These are phyloP conservation scores for Athelia psychrophila DNA, from an alignment of 1,284 basidiomycete genomes.

Conservation along the genomic window DNA sequence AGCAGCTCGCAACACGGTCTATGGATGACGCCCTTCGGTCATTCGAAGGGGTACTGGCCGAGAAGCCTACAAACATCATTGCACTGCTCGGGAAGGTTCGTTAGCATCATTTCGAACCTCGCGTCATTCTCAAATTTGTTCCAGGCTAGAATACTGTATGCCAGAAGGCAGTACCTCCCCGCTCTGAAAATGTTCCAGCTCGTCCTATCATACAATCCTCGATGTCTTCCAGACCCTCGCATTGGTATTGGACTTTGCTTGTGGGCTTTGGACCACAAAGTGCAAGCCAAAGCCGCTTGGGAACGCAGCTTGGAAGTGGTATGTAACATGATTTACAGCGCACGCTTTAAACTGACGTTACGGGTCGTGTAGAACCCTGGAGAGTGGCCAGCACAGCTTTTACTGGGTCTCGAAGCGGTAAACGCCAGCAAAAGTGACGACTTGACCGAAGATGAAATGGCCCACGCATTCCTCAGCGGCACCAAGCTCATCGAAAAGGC, in stretches of 20 bases:
- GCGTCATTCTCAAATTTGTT: constrained; percentile 2
- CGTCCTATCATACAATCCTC: constrained; percentile 73
- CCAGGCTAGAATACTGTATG: constrained; percentile 82
- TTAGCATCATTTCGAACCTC: constrained; percentile 1
- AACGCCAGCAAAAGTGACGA: constrained; percentile 74
- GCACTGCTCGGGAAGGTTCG: constrained; percentile 76
- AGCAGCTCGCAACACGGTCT: constrained; percentile 76
- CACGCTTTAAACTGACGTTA: constrained; percentile 5
- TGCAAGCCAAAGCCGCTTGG: constrained; percentile 84
- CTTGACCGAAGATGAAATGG: constrained; percentile 57
- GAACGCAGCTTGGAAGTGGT: constrained; percentile 81
- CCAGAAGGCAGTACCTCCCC: constrained; percentile 71
- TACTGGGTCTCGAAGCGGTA: constrained; percentile 82
- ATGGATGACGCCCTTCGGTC: constrained; percentile 77
- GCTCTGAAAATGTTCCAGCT: constrained; percentile 84
- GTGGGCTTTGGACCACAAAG: constrained; percentile 82
- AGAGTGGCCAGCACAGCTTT: constrained; percentile 72
- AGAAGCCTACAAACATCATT: constrained; percentile 81
- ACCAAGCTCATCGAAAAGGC: constrained; percentile 70
- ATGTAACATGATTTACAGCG: constrained; percentile 21
- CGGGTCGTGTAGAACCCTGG: constrained; percentile 57
- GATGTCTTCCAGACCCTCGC: constrained; percentile 84
- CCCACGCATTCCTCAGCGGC: constrained; percentile 52
- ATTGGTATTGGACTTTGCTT: constrained; percentile 92
- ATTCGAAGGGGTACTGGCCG: constrained; percentile 79